Evolutionary conservation across 164 flowering plant genomes (phyloP).

Genomic region (Chimonanthus salicifolius): DNA sequence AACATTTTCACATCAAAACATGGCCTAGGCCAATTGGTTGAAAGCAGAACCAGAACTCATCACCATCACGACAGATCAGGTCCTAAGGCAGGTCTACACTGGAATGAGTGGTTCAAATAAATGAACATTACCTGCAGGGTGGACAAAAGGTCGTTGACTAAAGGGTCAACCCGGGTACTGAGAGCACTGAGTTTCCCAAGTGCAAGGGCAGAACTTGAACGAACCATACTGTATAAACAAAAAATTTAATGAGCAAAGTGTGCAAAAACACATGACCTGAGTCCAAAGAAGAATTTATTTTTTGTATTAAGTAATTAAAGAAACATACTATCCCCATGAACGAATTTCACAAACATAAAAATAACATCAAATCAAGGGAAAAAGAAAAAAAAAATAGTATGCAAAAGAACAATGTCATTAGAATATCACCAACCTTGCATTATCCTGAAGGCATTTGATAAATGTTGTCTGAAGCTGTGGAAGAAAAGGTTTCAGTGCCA

Average conservation of each 20-base stretch:
- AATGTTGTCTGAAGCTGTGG: slow-evolving; percentile 99
- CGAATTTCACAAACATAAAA: not conserved
- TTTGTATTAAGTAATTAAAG: not conserved
- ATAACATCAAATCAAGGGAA: not conserved
- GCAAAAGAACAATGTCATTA: not conserved
- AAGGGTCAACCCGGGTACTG: slow-evolving; percentile 93
- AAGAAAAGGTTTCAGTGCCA: slow-evolving; percentile 94
- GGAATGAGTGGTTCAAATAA: not conserved
- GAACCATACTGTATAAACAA: slow-evolving; percentile 64
- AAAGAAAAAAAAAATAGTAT: not conserved
- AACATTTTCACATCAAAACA: too few relatives aligned
- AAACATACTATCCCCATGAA: not conserved
- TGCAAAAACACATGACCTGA: not conserved
- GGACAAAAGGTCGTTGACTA: slow-evolving; percentile 83
- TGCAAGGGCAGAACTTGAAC: slow-evolving; percentile 93
- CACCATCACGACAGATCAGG: too few relatives aligned
- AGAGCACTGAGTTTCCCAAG: slow-evolving; percentile 98
- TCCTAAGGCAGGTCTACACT: too few relatives aligned
- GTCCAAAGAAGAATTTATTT: not conserved
- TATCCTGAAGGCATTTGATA: slow-evolving; percentile 91
- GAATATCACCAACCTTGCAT: slow-evolving; percentile 52
- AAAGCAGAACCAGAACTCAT: too few relatives aligned
- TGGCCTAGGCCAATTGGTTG: too few relatives aligned
- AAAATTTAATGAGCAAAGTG: slow-evolving; percentile 11
- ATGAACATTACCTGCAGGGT: slow-evolving; percentile 66